Conservation (phyloP, 805 yeast species). For the Saccharomycopsis fibuligera region DNA sequence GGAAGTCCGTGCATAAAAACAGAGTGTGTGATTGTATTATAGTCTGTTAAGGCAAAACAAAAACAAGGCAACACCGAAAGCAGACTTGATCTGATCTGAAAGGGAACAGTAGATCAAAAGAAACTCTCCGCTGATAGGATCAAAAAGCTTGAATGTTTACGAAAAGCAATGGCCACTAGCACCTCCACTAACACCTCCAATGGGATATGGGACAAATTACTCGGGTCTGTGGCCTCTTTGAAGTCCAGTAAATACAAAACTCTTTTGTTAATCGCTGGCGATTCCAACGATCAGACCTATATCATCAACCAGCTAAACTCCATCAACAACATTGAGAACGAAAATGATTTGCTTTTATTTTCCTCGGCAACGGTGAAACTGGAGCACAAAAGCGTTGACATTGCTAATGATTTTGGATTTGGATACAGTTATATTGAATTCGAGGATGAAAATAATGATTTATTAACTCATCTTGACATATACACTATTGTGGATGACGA, state of each 20-base stretch:
- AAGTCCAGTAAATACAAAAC: not conserved
- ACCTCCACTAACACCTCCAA: too few relatives aligned
- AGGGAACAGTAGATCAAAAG: too few relatives aligned
- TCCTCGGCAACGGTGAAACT: not conserved
- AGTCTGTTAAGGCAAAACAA: too few relatives aligned
- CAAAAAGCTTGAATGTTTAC: too few relatives aligned
- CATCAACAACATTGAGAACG: not conserved
- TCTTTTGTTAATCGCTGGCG: not conserved
- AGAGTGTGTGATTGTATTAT: too few relatives aligned
- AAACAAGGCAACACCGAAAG: not conserved
- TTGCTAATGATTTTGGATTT: slow-evolving; percentile 5
- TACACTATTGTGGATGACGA: slow-evolving; percentile 1
- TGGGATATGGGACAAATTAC: slow-evolving; percentile 2
- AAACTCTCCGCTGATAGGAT: too few relatives aligned
- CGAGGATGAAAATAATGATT: not conserved
- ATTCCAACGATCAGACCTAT: not conserved
- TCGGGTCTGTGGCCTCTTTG: not conserved
- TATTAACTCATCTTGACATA: slow-evolving; percentile 1
- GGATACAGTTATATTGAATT: slow-evolving; percentile 1
- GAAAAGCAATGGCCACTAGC: too few relatives aligned
- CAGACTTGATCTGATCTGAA: not conserved
- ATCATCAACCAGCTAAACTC: not conserved
- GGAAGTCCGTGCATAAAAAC: too few relatives aligned
- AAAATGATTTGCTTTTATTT: not conserved
- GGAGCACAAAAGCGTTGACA: not conserved